Percentiles rank a stretch among this genome's conserved stretches.
phyloP scores from a whole-genome alignment of 2,329 filamentous ascomycete genomes.

The Zelopaecilomyces penicillatus region DNA sequence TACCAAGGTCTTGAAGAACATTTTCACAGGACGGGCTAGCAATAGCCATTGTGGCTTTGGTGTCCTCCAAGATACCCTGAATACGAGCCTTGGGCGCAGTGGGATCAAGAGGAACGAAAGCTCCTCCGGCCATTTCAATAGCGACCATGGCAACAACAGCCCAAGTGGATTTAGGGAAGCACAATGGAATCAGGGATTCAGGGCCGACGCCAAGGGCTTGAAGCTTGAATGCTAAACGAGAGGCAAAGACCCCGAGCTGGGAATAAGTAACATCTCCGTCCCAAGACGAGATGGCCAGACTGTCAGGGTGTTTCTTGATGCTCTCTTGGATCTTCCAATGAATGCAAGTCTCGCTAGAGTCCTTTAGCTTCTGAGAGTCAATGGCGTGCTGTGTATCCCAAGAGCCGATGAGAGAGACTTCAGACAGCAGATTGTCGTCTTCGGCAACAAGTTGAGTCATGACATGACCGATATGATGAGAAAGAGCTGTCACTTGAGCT shows the following conservation, averaged over 20 bases:
- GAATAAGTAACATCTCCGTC: slow-evolving; percentile 8
- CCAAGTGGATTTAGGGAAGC: slow-evolving; percentile 13
- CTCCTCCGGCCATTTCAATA: slow-evolving; percentile 12
- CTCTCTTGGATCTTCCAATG: slow-evolving; percentile 8
- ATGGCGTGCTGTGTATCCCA: slow-evolving; percentile 6
- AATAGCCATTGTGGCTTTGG: not conserved
- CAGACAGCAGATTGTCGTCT: not conserved
- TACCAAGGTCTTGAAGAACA: not conserved
- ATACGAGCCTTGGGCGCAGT: slow-evolving; percentile 1
- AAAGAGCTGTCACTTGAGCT: not conserved
- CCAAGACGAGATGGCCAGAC: slow-evolving; percentile 8
- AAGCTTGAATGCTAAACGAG: slow-evolving; percentile 7
- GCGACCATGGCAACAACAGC: slow-evolving; percentile 12
- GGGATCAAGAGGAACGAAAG: slow-evolving; percentile 12
- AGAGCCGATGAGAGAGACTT: not conserved
- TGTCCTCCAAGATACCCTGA: not conserved
- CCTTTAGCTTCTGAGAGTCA: not conserved
- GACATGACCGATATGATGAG: slow-evolving; percentile 4
- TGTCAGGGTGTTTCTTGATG: not conserved
- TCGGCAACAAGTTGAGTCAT: not conserved
- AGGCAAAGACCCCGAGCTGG: slow-evolving; percentile 2
- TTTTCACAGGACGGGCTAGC: not conserved
- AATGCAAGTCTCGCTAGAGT: slow-evolving; percentile 3
- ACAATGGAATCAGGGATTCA: slow-evolving; percentile 10
- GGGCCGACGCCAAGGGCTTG: slow-evolving; percentile 5